These are phyloP conservation scores for Mycena vitilis DNA, from an alignment of 768 basidiomycete species.

Conservation along the genomic window DNA sequence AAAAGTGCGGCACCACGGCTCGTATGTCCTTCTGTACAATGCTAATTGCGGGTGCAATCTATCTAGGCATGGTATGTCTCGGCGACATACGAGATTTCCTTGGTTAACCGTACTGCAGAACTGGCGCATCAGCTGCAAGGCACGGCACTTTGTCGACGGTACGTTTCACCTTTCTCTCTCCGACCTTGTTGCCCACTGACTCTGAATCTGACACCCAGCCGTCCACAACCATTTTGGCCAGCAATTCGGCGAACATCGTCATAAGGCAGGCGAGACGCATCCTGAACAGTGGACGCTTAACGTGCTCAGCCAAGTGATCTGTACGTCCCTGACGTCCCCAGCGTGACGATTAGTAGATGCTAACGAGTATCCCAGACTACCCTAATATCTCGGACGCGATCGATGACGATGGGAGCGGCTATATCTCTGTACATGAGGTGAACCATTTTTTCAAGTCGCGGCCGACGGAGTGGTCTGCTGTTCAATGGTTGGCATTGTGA, in stretches of 20 bases:
- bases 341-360: too few relatives aligned
- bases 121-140: slow-evolving; percentile 38
- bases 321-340: slow-evolving; percentile 2
- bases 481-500: slow-evolving; percentile 39
- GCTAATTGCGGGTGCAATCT: background rate
- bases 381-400: slow-evolving; percentile 41
- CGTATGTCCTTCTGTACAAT: background rate
- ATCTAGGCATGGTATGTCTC: slow-evolving; percentile 26
- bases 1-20: slow-evolving; percentile 9
- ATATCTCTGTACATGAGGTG: slow-evolving; percentile 40
- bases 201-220: slow-evolving; percentile 20
- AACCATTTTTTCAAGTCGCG: slow-evolving; percentile 40
- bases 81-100: background rate
- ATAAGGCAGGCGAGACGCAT: slow-evolving; percentile 18
- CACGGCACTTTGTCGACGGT: slow-evolving; percentile 38
- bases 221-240: slow-evolving; percentile 36
- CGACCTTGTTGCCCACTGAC: background rate
- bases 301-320: slow-evolving; percentile 37
- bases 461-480: slow-evolving; percentile 39
- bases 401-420: slow-evolving; percentile 42
- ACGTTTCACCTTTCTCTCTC: background rate
- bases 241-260: slow-evolving; percentile 32
- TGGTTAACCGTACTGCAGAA: slow-evolving; percentile 20
- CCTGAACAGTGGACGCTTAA: slow-evolving; percentile 35
- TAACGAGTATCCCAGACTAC: slow-evolving; percentile 29